Conservation (phyloP, 2,329 filamentous ascomycete genomes). For the Ceratocystis huliohia region DNA sequence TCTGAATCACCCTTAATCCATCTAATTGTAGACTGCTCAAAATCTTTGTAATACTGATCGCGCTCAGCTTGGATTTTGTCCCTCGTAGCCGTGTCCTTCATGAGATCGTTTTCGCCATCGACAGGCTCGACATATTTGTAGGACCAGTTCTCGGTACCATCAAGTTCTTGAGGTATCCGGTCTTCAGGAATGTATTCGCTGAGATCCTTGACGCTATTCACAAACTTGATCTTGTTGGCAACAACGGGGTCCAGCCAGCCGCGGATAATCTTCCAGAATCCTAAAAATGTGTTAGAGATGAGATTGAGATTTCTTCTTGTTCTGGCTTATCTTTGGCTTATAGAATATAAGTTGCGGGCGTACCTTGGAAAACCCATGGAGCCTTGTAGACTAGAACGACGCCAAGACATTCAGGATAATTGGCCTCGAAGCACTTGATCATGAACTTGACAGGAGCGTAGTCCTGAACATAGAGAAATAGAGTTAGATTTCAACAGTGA, state of each 20-base stretch:
- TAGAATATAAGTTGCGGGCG: background rate
- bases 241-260: conserved; percentile 97
- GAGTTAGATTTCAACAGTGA: conserved; percentile 22
- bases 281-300: conserved; percentile 31
- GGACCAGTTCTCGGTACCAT: conserved; percentile 71
- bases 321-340: too few species aligned
- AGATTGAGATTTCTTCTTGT: too few species aligned
- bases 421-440: conserved; percentile 98
- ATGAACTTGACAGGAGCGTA: conserved; percentile 97
- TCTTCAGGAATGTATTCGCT: conserved; percentile 58
- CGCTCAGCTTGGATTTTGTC: conserved; percentile 53
- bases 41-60: conserved; percentile 53
- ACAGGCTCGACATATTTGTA: conserved; percentile 72
- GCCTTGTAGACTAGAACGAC: conserved; percentile 88
- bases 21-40: conserved; percentile 58
- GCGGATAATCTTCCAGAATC: conserved; percentile 90
- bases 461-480: conserved; percentile 40
- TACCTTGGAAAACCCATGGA: conserved; percentile 91
- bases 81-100: conserved; percentile 52
- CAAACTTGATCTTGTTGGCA: conserved; percentile 86
- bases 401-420: conserved; percentile 88
- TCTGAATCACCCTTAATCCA: conserved; percentile 52
- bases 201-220: conserved; percentile 66
- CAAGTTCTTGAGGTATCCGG: conserved; percentile 69
- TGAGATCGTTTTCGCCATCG: conserved; percentile 60